Evolutionary conservation across 768 basidiomycete species (phyloP).

Genomic region (Rickenella mellea): DNA sequence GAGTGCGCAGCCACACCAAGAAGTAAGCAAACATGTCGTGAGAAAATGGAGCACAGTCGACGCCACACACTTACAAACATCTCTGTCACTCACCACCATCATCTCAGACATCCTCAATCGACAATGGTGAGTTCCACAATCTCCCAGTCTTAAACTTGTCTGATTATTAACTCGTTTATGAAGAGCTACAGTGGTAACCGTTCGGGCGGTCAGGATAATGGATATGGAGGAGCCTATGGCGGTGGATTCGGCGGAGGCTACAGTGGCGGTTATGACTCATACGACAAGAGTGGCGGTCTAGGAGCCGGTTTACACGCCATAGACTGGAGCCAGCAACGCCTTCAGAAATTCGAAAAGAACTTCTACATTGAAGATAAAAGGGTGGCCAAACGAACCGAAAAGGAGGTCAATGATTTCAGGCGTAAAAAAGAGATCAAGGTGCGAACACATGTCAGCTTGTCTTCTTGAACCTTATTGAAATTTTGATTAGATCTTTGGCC

Average conservation of each 20-base stretch:
- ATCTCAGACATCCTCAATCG: neutral
- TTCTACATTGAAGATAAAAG: constrained; percentile 32
- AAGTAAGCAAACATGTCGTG: neutral
- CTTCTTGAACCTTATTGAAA: neutral
- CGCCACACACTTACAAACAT: neutral
- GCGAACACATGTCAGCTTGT: constrained; percentile 3
- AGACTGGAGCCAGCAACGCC: constrained; percentile 26
- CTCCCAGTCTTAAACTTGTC: neutral
- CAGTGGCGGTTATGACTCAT: constrained; percentile 16
- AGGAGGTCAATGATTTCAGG: constrained; percentile 33
- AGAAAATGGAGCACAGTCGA: neutral
- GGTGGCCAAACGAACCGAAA: constrained; percentile 28
- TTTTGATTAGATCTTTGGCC: constrained; percentile 26
- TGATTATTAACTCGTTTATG: neutral
- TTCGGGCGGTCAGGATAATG: constrained; percentile 9
- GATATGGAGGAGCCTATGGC: constrained; percentile 19
- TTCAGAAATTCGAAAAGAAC: constrained; percentile 43
- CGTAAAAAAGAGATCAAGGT: constrained; percentile 32
- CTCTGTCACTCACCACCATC: neutral
- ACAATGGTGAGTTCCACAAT: neutral
- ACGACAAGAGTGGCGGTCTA: constrained; percentile 27
- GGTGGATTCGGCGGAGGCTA: constrained; percentile 21
- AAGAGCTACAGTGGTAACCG: neutral
- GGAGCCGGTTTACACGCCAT: constrained; percentile 28
- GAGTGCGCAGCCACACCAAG: neutral